Evolutionary conservation across 257 asterid species (phyloP).

Genomic region (Penstemon barbatus): DNA sequence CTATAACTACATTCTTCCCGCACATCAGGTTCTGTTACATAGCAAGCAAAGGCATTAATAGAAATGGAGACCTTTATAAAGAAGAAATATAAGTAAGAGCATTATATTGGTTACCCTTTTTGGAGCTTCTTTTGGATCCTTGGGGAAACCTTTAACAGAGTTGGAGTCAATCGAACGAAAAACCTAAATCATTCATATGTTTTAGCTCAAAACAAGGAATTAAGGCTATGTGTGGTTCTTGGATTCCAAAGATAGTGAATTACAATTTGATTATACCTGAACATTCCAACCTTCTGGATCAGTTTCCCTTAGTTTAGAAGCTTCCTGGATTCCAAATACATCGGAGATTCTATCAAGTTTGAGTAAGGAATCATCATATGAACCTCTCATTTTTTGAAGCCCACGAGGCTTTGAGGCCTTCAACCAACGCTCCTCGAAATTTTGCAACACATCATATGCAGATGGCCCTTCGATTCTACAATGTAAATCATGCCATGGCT

Average conservation of each 20-base stretch:
- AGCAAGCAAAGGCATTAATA: conserved; percentile 13
- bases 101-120: conserved; percentile 44
- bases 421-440: conserved; percentile 90
- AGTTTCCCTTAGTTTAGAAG: conserved; percentile 37
- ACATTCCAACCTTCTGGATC: conserved; percentile 79
- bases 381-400: conserved; percentile 49
- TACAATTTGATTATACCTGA: conserved; percentile 50
- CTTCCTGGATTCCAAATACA: conserved; percentile 52
- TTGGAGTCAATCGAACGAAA: conserved; percentile 91
- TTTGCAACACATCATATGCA: conserved; percentile 74
- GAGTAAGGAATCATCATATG: conserved; percentile 73
- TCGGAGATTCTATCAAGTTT: conserved; percentile 72
- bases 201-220: neutral
- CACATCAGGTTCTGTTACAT: conserved; percentile 75
- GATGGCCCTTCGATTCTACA: conserved; percentile 82
- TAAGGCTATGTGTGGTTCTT: neutral
- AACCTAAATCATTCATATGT: conserved; percentile 36
- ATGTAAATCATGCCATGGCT: conserved; percentile 96
- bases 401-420: conserved; percentile 72
- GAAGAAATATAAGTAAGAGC: neutral
- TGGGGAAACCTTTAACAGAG: conserved; percentile 85
- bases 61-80: conserved; percentile 1
- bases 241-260: neutral
- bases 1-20: conserved; percentile 84
- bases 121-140: conserved; percentile 73